Evolutionary conservation across 2,329 filamentous ascomycete species (phyloP), one percentile per base, ranked within the genome.

Genomic region (Aspergillus fischeri): DNA sequence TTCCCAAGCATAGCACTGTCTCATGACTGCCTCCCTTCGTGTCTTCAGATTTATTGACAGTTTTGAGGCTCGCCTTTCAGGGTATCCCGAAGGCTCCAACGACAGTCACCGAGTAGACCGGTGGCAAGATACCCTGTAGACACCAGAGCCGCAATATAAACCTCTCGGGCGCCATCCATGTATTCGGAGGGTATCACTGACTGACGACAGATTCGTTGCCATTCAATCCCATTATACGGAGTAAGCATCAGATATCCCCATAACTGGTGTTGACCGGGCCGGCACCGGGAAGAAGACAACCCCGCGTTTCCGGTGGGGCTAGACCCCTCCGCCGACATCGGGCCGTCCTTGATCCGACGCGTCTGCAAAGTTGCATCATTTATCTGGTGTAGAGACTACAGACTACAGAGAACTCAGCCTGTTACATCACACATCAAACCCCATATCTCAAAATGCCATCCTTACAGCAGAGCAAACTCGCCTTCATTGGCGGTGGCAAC

Each of bases 401-500:
- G 25, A 27, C 25, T 6, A 27, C 25, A 7, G 25, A 27, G 25
- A 6, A 27, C 7, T 27, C 25, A 27, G 25, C 7, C 32, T n/a
- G 14, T 38, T 38, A 3, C 14, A 38, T 35, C 32, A 17, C 32
- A 6, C 32, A 38, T 38, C 32, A 38, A 38, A 2, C 3, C 7
- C 0, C 14, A 7, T 35, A 38, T 38, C 14, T 21, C 38, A 65
- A 50, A 49, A 69, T 67, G 67, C 63, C 66, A 4, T 62, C 67
- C 52, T 64, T 73, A 20, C 69, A 70, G 62, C 56, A 67, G 20
- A 72, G 69, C 64, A 69, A 67, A 42, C 59, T 73, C 58, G 67
- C 69, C 69, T 73, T 73, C 59, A 71, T 73, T 29, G 70, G 70
- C 57, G 70, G 70, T 27, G 70, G 70, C 58, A 73, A 73, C 62